Evolutionary conservation across 2,329 filamentous ascomycete species (phyloP), one percentile per base, ranked within the genome.

Genomic region (Venturia asperata): DNA sequence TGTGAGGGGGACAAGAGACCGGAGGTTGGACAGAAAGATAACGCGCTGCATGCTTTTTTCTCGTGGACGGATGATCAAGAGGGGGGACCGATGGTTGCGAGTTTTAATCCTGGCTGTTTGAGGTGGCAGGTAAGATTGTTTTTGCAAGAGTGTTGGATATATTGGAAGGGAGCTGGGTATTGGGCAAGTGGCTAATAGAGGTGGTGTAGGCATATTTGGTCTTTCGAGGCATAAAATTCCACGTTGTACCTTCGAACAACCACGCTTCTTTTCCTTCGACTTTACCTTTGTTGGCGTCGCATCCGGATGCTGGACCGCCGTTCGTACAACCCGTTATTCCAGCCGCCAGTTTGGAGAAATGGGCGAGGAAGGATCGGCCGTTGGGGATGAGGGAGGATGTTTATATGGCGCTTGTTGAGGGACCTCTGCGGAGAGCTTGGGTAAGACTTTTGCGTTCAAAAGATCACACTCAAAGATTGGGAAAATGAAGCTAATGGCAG

Each of bases 71-170:
- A 39, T 15, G 42, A 47, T 30, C 21, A 5, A 15, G 64, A 65
- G 41, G 64, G 21, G 10, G 43, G 37, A 24, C 19, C 30, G 11
- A 39, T 24, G 37, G 43, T 61, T 30, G 64, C 92, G 34, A 95
- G 91, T 69, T 96, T 89, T 78, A 97, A 97, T 74, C 94, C 94
- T 13, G 86, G 87, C 66, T 99, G 94, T 79, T 81, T 97, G 72
- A 96, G 93, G 80, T 97, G 92, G 92, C 94, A 97, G 89, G 91
- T 93, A 71, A 70, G 85, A 64, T 61, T 10, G 41, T 11, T n/a
- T 1, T 45, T 42, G n/a, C n/a, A n/a, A n/a, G n/a, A n/a, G n/a
- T n/a, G n/a, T n/a, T n/a, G n/a, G n/a, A n/a, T n/a, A n/a, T n/a
- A n/a, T n/a, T 10, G 30, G 2, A 21, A 4, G 24, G 21, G 15